Evolutionary conservation across 192 early-diverging fungal genomes (phyloP), one percentile per base, ranked within the genome.

Genomic region (Umbelopsis ramanniana): DNA sequence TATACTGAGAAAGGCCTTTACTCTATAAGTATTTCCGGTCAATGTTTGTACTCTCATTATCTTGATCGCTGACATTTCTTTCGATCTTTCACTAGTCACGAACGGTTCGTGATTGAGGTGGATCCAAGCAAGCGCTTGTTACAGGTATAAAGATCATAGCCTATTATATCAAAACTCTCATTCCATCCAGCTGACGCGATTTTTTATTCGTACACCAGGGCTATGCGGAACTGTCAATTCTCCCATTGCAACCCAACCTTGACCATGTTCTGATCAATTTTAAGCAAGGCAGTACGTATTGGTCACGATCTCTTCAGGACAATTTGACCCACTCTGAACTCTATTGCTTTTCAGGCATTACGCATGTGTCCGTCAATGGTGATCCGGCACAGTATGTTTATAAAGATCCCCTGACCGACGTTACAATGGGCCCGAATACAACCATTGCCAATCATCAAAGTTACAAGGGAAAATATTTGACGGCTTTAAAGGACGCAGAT

Each of bases 71-170:
- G 33, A 45, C 45, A 33, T 69, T 38, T 68, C 54, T 29, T 73
- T 46, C 48, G 40, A 66, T 52, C 66, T 75, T 73, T 63, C 72
- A 86, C 85, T 46, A 84, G 79, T 79, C 85, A 86, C 71, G 82
- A 86, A 67, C 79, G 83, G 47, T 83, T 81, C 45, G 85, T 84
- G 38, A 77, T 86, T 21, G 85, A 86, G 52, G 76, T 86, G 14
- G 82, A 84, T 78, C 81, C 80, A 60, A 66, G 68, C 47, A 78
- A 78, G 23, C 77, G 79, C 54, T 66, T 77, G n/a, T 74, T 86
- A n/a, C 35, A 77, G 75, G 85, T 86, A 84, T 21, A 66, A 9
- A 40, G 21, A n/a, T 53, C 14, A 40, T 4, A 22, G 7, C 4
- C 37, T 19, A 40, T 17, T 46, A 63, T 53, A 17, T 29, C 29